Conservation (phyloP, 75 land plant genomes). For the Azolla pinnata region DNA sequence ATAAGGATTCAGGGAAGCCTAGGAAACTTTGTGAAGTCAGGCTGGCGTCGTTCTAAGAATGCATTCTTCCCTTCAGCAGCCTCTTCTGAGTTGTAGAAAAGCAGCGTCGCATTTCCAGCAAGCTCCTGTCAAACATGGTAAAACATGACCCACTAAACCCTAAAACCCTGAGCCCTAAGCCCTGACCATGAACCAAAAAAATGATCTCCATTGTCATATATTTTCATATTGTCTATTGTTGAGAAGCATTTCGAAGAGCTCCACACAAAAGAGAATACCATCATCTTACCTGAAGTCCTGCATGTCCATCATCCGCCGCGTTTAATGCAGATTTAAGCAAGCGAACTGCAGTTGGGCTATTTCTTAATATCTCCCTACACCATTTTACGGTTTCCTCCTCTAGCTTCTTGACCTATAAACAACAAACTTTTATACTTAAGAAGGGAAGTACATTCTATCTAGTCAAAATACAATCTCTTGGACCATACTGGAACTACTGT, state of each 20-base stretch:
- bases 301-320: constrained; percentile 96
- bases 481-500: constrained; percentile 76
- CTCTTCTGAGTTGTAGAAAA: constrained; percentile 88
- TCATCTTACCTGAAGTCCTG: constrained; percentile 61
- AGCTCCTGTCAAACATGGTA: constrained; percentile 49
- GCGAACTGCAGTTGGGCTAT: constrained; percentile 90
- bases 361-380: constrained; percentile 80
- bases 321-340: constrained; percentile 79
- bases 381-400: constrained; percentile 83
- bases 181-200: too few species aligned
- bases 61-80: constrained; percentile 76
- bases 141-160: too few species aligned
- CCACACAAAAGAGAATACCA: neutral
- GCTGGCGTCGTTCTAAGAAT: constrained; percentile 55
- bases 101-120: constrained; percentile 74
- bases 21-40: constrained; percentile 83
- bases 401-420: constrained; percentile 57
- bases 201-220: too few species aligned
- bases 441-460: neutral
- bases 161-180: too few species aligned
- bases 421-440: neutral
- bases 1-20: constrained; percentile 64
- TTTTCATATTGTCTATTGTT: too few species aligned
- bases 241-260: too few species aligned
- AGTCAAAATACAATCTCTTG: neutral